Evolutionary conservation across 371 early-diverging fungal genomes (phyloP).

Genomic region (Apophysomyces sp.): DNA sequence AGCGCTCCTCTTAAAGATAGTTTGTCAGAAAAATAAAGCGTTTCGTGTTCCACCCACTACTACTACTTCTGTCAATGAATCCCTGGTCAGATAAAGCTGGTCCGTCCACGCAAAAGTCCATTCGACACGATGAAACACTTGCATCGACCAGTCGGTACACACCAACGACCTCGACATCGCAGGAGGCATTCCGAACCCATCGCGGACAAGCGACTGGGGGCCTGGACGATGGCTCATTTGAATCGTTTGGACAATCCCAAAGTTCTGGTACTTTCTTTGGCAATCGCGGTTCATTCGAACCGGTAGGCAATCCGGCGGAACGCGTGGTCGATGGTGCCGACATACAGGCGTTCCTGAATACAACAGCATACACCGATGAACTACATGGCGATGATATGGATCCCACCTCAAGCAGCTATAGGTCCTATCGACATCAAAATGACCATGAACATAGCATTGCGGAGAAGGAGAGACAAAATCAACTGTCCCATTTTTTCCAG

Average conservation of each 20-base stretch:
- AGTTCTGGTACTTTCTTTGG: background rate
- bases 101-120: background rate
- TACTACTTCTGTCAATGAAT: background rate
- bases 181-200: background rate
- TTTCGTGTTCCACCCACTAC: no score
- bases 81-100: background rate
- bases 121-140: background rate
- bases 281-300: background rate
- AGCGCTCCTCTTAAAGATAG: background rate
- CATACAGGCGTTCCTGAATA: constrained; percentile 26
- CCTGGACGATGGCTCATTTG: background rate
- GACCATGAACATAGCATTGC: constrained; percentile 35
- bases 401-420: constrained; percentile 21
- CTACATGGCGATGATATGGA: constrained; percentile 33
- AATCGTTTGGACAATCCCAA: background rate
- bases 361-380: constrained; percentile 29
- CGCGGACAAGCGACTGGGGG: background rate
- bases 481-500: constrained; percentile 14
- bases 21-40: background rate
- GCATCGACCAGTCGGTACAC: background rate
- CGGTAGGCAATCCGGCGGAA: background rate
- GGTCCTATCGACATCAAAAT: constrained; percentile 29
- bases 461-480: constrained; percentile 15
- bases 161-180: background rate
- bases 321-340: constrained; percentile 26